phyloP scores from a whole-genome alignment of 2,329 filamentous ascomycete genomes.

The Neospermospora avenae region DNA sequence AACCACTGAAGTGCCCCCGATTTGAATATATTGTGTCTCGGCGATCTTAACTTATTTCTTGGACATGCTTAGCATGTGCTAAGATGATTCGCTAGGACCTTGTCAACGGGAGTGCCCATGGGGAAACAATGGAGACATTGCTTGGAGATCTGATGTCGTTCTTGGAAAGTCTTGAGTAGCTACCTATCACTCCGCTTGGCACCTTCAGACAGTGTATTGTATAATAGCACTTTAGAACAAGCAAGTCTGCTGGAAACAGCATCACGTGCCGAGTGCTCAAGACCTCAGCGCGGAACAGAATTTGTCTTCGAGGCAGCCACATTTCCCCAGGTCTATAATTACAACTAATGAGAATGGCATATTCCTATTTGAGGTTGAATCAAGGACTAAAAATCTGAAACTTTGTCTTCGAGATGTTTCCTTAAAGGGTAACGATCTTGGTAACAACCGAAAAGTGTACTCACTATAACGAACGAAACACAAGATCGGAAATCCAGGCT shows the following conservation, averaged over 20 bases:
- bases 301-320: background rate
- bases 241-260: too few species aligned
- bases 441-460: too few species aligned
- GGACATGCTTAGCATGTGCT: background rate
- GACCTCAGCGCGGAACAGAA: background rate
- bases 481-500: too few species aligned
- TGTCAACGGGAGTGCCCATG: background rate
- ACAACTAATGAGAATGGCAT: background rate
- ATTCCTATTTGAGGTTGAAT: background rate
- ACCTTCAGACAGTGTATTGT: background rate
- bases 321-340: background rate
- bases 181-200: background rate
- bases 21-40: background rate
- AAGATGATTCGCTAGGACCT: background rate
- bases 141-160: background rate
- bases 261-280: background rate
- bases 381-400: background rate
- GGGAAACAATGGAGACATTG: background rate
- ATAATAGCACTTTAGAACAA: too few species aligned
- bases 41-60: conserved; percentile 4
- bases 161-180: conserved; percentile 1
- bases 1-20: background rate
- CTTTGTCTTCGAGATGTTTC: background rate
- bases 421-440: background rate
- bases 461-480: too few species aligned